Conservation (phyloP, 2,329 filamentous ascomycete species). For the Talaromyces sp. region DNA sequence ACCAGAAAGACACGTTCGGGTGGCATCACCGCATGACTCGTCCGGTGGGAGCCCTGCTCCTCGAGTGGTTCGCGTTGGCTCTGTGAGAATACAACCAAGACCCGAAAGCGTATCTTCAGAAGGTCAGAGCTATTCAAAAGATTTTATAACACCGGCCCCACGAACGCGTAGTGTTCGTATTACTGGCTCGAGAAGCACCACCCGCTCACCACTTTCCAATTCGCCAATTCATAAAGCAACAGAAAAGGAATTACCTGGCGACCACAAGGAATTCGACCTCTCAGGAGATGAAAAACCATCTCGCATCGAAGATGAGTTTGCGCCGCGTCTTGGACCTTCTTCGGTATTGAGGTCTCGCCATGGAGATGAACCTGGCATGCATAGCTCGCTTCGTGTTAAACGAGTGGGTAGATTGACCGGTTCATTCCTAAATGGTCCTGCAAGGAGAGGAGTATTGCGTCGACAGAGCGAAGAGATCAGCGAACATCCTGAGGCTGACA, state of each 20-base stretch:
- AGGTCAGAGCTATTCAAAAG: constrained; percentile 22
- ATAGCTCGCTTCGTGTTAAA: constrained; percentile 74
- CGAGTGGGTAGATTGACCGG: constrained; percentile 70
- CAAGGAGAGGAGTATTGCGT: constrained; percentile 63
- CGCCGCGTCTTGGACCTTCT: constrained; percentile 27
- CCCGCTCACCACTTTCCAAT: constrained; percentile 36
- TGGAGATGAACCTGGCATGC: constrained; percentile 61
- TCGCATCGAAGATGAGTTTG: constrained; percentile 31
- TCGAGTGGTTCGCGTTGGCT: constrained; percentile 37
- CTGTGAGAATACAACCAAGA: constrained; percentile 23
- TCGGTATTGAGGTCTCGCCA: constrained; percentile 39
- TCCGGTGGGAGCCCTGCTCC: constrained; percentile 39
- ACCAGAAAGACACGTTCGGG: constrained; percentile 30
- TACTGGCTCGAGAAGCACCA: constrained; percentile 36
- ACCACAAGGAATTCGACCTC: constrained; percentile 28
- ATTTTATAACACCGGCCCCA: constrained; percentile 46
- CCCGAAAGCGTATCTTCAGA: constrained; percentile 27
- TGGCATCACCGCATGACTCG: constrained; percentile 32
- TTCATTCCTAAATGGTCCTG: constrained; percentile 74
- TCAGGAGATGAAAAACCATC: constrained; percentile 29
- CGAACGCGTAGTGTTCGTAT: constrained; percentile 40
- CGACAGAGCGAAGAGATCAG: constrained; percentile 63
- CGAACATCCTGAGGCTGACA: constrained; percentile 28
- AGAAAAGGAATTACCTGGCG: constrained; percentile 14
- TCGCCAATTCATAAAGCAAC: constrained; percentile 21